Conservation (phyloP, 805 yeast species). For the Lachancea dasiensis region DNA sequence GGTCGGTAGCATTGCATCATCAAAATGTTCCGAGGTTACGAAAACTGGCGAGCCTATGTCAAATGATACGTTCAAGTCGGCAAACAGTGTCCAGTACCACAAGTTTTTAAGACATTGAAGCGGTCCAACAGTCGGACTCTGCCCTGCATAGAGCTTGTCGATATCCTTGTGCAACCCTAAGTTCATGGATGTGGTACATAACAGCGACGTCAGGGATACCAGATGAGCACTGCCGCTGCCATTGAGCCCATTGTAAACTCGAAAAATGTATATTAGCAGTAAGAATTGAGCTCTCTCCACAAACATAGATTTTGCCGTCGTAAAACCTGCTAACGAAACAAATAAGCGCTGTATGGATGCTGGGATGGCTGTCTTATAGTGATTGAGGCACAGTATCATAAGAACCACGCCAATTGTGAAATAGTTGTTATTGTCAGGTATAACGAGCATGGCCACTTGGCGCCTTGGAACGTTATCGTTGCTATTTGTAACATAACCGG, state of each 20-base stretch:
- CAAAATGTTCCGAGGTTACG: constrained; percentile 8
- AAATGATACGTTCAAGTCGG: constrained; percentile 23
- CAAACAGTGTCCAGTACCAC: constrained; percentile 25
- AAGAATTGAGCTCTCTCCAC: constrained; percentile 29
- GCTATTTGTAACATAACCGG: background rate
- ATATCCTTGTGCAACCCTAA: constrained; percentile 25
- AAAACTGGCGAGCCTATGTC: constrained; percentile 23
- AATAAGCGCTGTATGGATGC: constrained; percentile 17
- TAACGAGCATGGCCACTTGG: constrained; percentile 2
- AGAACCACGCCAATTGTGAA: constrained; percentile 27
- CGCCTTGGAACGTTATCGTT: background rate
- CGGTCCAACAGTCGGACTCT: constrained; percentile 19
- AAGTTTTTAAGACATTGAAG: constrained; percentile 18
- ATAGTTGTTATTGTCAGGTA: constrained; percentile 19
- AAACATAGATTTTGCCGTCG: constrained; percentile 22
- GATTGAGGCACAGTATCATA: constrained; percentile 17
- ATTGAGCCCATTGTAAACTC: constrained; percentile 11
- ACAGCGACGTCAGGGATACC: constrained; percentile 11
- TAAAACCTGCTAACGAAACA: constrained; percentile 23
- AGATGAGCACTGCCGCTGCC: constrained; percentile 26
- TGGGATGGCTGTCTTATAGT: constrained; percentile 17
- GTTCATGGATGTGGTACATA: constrained; percentile 16
- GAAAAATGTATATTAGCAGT: constrained; percentile 18
- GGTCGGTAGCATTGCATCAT: constrained; percentile 4
- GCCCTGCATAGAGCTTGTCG: constrained; percentile 11